phyloP scores from a whole-genome alignment of 176 grass and related monocot species.

The Ananas comosus region DNA sequence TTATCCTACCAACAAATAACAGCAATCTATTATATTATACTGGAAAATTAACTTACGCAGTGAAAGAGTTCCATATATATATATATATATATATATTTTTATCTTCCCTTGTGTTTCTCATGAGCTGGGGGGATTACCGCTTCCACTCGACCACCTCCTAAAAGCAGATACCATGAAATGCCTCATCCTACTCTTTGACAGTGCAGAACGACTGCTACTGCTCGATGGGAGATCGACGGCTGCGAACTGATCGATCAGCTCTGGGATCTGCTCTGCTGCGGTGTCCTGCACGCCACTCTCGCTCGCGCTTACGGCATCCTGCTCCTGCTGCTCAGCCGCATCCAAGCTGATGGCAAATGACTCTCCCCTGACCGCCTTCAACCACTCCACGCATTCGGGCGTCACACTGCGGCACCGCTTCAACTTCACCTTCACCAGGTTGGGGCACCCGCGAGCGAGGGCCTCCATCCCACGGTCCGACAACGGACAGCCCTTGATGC shows the following conservation, averaged over 20 bases:
- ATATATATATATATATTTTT: too few relatives aligned
- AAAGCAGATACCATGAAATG: slow-evolving; percentile 31
- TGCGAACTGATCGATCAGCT: slow-evolving; percentile 32
- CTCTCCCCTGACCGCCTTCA: slow-evolving; percentile 43
- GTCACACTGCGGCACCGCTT: slow-evolving; percentile 83
- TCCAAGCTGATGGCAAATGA: slow-evolving; percentile 43
- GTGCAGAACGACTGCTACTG: slow-evolving; percentile 15
- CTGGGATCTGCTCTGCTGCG: slow-evolving; percentile 23
- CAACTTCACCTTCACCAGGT: slow-evolving; percentile 87
- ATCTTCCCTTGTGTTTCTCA: too few relatives aligned
- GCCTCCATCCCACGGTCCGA: slow-evolving; percentile 80
- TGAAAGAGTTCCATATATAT: too few relatives aligned
- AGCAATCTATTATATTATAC: too few relatives aligned
- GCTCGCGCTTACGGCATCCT: slow-evolving; percentile 26
- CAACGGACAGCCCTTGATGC: slow-evolving; percentile 92
- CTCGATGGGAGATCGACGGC: slow-evolving; percentile 28
- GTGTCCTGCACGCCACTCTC: slow-evolving; percentile 39
- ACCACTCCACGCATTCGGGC: slow-evolving; percentile 39
- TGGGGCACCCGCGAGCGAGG: slow-evolving; percentile 62
- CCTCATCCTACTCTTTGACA: slow-evolving; percentile 38
- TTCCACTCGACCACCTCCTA: slow-evolving; percentile 22
- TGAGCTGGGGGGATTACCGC: too few relatives aligned
- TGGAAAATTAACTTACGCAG: too few relatives aligned
- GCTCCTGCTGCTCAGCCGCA: slow-evolving; percentile 29
- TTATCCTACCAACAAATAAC: too few relatives aligned